phyloP scores from a whole-genome alignment of 2,329 filamentous ascomycete genomes.

The Pyricularia grisea region DNA sequence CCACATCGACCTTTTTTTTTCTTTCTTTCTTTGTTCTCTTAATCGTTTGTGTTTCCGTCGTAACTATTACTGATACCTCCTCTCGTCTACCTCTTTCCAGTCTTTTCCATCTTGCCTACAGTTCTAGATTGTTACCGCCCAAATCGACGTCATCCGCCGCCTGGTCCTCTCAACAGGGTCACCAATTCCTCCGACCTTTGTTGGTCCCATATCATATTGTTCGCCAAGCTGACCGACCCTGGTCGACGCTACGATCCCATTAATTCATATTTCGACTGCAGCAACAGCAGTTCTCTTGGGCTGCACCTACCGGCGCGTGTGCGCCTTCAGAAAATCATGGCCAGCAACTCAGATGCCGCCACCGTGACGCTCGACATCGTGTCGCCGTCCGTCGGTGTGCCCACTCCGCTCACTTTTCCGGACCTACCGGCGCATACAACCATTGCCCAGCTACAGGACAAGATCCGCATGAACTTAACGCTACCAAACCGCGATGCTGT shows the following conservation, averaged over 20 bases:
- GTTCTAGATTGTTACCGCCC: background rate
- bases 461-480: slow-evolving; percentile 3
- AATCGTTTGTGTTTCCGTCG: background rate
- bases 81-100: background rate
- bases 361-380: slow-evolving; percentile 48
- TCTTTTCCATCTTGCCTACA: background rate
- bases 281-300: background rate
- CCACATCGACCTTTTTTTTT: background rate
- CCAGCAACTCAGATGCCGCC: slow-evolving; percentile 8
- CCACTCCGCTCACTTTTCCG: slow-evolving; percentile 1
- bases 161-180: background rate
- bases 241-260: background rate
- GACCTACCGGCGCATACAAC: slow-evolving; percentile 6
- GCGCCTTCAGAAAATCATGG: background rate
- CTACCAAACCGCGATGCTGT: slow-evolving; percentile 40
- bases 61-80: background rate
- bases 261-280: background rate
- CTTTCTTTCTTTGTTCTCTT: background rate
- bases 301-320: background rate
- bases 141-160: background rate
- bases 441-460: slow-evolving; percentile 5
- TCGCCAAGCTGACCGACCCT: background rate
- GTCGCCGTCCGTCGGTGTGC: slow-evolving; percentile 46
- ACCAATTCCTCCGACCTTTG: background rate
- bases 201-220: background rate